A percentile compares a stretch with the other conserved stretches of the same genome.
These are phyloP conservation scores for Camellia japonica DNA, from an alignment of 148 eudicot species.

Conservation along the genomic window DNA sequence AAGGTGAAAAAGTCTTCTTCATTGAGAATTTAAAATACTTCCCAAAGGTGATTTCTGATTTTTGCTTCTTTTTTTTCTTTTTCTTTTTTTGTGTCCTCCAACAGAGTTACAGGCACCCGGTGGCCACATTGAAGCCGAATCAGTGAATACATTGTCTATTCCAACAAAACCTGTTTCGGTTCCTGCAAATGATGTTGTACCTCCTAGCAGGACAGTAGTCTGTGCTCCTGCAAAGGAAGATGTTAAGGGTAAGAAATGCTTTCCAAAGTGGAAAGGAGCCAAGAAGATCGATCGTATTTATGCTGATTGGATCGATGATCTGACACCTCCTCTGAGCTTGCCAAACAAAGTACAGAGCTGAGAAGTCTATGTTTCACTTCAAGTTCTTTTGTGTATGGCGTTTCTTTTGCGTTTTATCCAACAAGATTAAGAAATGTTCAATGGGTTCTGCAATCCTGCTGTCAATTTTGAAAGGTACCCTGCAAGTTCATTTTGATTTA, in stretches of 20 bases:
- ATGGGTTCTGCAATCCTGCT: background rate
- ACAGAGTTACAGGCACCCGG: slow-evolving; percentile 52
- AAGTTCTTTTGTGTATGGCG: background rate
- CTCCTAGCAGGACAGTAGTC: slow-evolving; percentile 19
- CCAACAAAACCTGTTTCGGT: slow-evolving; percentile 31
- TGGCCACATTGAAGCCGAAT: slow-evolving; percentile 42
- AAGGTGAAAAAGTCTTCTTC: no score
- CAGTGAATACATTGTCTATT: slow-evolving; percentile 2
- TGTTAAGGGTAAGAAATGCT: slow-evolving; percentile 38
- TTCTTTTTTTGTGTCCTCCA: background rate
- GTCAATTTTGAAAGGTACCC: background rate
- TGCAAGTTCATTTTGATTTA: background rate
- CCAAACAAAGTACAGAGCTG: slow-evolving; percentile 32
- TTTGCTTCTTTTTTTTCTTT: background rate
- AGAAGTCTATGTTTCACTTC: background rate
- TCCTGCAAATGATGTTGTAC: slow-evolving; percentile 31
- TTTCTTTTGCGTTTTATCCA: background rate
- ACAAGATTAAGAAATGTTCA: background rate
- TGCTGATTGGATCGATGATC: slow-evolving; percentile 80
- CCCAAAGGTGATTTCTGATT: background rate
- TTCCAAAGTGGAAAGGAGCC: slow-evolving; percentile 51
- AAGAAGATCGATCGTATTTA: slow-evolving; percentile 73
- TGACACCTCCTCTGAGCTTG: slow-evolving; percentile 34
- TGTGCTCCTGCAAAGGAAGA: slow-evolving; percentile 35
- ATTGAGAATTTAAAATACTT: background rate